Percentiles rank a stretch among this genome's conserved stretches.
These are phyloP conservation scores for Ogataea trehaloabstinens DNA, from an alignment of 805 yeast species.

Conservation along the genomic window DNA sequence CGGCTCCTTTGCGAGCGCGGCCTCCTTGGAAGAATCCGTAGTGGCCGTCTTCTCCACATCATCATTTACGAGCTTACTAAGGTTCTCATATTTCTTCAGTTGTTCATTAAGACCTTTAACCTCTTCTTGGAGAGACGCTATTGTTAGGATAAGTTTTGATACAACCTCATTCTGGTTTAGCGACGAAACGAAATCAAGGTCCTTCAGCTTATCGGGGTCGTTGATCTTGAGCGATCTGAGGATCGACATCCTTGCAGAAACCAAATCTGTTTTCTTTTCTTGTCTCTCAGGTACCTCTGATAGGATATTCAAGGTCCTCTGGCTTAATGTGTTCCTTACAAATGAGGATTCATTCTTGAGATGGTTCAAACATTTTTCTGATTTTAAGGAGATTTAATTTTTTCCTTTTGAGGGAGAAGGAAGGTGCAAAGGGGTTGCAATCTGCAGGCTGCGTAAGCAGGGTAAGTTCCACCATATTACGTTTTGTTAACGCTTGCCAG, in stretches of 20 bases:
- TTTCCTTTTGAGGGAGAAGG: background rate
- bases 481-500: too few relatives aligned
- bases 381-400: background rate
- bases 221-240: conserved; percentile 21
- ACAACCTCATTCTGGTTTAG: conserved; percentile 23
- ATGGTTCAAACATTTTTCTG: background rate
- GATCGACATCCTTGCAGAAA: conserved; percentile 13
- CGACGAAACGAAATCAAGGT: conserved; percentile 14
- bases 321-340: background rate
- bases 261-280: background rate
- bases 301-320: background rate
- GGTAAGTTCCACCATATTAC: too few relatives aligned
- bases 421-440: background rate
- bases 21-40: background rate
- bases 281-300: background rate
- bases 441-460: background rate
- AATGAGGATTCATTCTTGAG: background rate
- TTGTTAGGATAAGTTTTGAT: conserved; percentile 19
- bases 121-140: conserved; percentile 17
- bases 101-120: conserved; percentile 18
- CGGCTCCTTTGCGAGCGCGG: background rate
- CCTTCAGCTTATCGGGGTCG: conserved; percentile 20
- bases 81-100: conserved; percentile 19
- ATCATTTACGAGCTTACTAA: conserved; percentile 19
- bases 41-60: conserved; percentile 8